Conservation (phyloP, 192 early-diverging fungal genomes). For the Cetraspora pellucida region DNA sequence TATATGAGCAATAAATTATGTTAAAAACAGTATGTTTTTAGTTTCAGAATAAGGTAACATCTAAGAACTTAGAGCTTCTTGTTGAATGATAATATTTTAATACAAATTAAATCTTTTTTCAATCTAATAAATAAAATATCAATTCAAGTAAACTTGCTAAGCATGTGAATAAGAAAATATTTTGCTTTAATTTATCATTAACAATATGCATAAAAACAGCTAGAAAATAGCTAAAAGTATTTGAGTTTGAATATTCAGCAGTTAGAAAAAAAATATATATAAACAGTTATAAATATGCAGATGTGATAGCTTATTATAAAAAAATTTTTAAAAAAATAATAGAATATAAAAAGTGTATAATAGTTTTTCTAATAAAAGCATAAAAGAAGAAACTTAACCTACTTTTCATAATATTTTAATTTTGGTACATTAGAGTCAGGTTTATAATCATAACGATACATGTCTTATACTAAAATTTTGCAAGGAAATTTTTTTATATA, state of each 20-base stretch:
- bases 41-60: not conserved
- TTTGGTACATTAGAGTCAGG: not conserved
- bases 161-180: no score
- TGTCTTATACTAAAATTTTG: no score
- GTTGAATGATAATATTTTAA: not conserved
- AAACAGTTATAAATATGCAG: not conserved
- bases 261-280: not conserved
- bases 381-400: not conserved
- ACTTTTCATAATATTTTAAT: not conserved
- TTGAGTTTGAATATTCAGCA: constrained; percentile 26
- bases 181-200: not conserved
- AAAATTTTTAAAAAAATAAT: not conserved
- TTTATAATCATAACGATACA: no score
- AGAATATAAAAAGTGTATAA: not conserved
- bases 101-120: not conserved
- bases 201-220: constrained; percentile 17
- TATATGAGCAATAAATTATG: no score
- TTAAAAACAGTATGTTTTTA: no score
- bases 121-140: not conserved
- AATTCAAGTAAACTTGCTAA: no score
- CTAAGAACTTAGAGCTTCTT: not conserved
- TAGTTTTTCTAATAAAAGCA: not conserved
- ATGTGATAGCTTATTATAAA: constrained; percentile 1
- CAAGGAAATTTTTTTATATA: no score
- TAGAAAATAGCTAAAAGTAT: constrained; percentile 1